Conservation (phyloP, 257 asterid species). For the Solanum pimpinellifolium region DNA sequence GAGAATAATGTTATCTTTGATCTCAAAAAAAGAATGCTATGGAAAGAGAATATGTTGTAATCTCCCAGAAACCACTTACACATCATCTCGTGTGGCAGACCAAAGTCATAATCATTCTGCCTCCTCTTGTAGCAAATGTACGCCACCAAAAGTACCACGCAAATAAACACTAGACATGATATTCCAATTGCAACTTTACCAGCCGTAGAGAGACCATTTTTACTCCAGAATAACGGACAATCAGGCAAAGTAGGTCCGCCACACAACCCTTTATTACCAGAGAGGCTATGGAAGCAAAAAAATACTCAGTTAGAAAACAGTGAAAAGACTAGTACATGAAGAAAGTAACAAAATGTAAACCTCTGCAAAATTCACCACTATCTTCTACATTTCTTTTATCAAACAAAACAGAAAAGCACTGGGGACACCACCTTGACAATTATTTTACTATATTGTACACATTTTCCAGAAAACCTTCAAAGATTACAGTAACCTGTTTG, state of each 20-base stretch:
- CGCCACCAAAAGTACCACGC: slow-evolving; percentile 24
- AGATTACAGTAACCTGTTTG: not conserved
- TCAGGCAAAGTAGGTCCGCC: slow-evolving; percentile 79
- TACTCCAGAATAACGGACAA: slow-evolving; percentile 81
- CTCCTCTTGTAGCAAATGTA: slow-evolving; percentile 46
- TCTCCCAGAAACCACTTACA: slow-evolving; percentile 36
- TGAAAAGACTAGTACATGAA: not conserved
- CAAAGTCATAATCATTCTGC: slow-evolving; percentile 72
- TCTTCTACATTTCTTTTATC: not conserved
- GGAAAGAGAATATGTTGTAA: not conserved
- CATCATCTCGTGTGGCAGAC: slow-evolving; percentile 59
- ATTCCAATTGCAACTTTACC: slow-evolving; percentile 68
- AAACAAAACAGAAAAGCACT: not conserved
- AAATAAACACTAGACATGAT: slow-evolving; percentile 36
- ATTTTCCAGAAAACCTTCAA: not conserved
- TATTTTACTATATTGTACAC: not conserved
- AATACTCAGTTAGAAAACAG: not conserved
- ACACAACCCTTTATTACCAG: slow-evolving; percentile 77
- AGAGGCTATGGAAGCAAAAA: slow-evolving; percentile 40
- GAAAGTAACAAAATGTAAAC: not conserved
- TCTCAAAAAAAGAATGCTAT: not conserved
- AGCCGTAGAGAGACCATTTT: slow-evolving; percentile 61
- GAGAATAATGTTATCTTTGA: not conserved
- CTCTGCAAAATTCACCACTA: not conserved
- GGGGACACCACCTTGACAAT: not conserved